Percentiles rank a stretch among this genome's conserved stretches.
phyloP scores from a whole-genome alignment of 208 protist genomes.

The Wallacemonas sp. region DNA sequence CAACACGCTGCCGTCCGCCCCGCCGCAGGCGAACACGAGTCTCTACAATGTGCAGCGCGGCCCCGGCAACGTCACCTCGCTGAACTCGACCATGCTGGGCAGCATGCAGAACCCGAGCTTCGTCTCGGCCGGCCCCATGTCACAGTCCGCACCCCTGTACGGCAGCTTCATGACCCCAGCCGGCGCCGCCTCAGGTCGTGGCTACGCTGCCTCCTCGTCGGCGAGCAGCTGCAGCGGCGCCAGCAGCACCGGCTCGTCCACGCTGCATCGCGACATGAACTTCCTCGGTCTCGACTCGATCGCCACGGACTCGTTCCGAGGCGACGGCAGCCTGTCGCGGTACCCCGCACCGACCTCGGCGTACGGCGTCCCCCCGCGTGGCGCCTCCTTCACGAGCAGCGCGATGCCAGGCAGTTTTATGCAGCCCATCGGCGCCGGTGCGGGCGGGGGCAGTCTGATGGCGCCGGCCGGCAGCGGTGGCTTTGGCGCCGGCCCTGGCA shows the following conservation, averaged over 20 bases:
- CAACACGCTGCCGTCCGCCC: not conserved
- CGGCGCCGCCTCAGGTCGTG: not conserved
- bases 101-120: not conserved
- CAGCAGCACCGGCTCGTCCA: not conserved
- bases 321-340: not conserved
- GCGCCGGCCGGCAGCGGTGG: not conserved
- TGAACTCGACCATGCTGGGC: conserved; percentile 1
- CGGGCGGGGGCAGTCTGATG: conserved; percentile 1
- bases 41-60: not conserved
- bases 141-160: no score
- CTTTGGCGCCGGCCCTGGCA: conserved; percentile 5
- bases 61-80: not conserved
- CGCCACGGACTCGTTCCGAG: not conserved
- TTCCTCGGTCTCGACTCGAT: conserved; percentile 7
- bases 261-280: not conserved
- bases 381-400: not conserved
- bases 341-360: not conserved
- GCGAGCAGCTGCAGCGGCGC: not conserved
- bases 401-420: not conserved
- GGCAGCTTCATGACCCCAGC: conserved; percentile 12
- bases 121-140: not conserved
- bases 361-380: not conserved
- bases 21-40: not conserved
- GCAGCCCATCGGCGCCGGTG: not conserved
- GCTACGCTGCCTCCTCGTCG: not conserved